A percentile compares a stretch with the other conserved stretches of the same genome.
These are phyloP conservation scores for Trichomonas gallinae DNA, from an alignment of 208 protist genomes.

Conservation along the genomic window DNA sequence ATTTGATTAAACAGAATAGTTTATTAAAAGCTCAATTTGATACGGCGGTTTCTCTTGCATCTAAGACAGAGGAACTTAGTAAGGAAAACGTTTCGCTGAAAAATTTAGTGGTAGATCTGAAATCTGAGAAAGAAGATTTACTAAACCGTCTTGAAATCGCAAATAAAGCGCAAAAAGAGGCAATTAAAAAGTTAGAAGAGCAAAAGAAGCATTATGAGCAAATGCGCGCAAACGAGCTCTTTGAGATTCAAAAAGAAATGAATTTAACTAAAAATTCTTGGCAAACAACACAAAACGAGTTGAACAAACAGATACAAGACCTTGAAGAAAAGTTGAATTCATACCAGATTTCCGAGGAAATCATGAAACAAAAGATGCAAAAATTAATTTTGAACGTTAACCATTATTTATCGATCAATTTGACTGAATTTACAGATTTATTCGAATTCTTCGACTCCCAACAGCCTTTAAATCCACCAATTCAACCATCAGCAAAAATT, in stretches of 20 bases:
- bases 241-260: not conserved
- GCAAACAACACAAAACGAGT: not conserved
- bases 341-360: not conserved
- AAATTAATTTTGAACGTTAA: not conserved
- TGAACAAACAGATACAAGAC: not conserved
- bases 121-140: not conserved
- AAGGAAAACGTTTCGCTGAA: not conserved
- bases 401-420: not conserved
- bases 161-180: not conserved
- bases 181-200: not conserved
- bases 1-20: not conserved
- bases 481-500: not conserved
- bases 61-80: not conserved
- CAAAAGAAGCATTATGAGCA: not conserved
- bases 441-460: not conserved
- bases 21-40: not conserved
- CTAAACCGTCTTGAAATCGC: not conserved
- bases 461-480: not conserved
- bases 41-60: not conserved
- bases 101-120: not conserved
- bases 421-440: not conserved
- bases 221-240: not conserved
- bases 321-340: not conserved
- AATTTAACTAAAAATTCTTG: not conserved
- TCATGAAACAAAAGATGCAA: not conserved